These are phyloP conservation scores for Gastrodia elata DNA, from an alignment of 106 monocot species.

Conservation along the genomic window DNA sequence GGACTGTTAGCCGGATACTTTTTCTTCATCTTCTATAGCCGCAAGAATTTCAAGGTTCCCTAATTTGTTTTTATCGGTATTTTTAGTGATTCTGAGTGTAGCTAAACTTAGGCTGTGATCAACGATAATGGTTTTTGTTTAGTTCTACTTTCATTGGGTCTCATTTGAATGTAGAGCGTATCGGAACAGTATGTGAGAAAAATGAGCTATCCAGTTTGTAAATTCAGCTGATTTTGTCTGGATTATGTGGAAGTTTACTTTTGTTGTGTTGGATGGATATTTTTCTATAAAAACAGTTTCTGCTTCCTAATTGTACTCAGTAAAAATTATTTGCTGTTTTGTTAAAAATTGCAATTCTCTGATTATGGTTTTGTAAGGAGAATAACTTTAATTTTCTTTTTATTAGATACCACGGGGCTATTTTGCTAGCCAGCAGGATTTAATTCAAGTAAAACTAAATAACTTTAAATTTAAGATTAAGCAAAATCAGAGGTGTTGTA, in stretches of 20 bases:
- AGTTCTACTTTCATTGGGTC: neutral
- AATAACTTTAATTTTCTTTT: neutral
- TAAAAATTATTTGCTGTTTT: neutral
- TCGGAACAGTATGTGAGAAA: neutral
- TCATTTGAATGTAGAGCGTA: neutral
- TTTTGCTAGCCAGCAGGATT: too few relatives aligned
- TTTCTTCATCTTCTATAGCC: conserved; percentile 35
- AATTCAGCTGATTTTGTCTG: neutral
- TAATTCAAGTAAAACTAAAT: too few relatives aligned
- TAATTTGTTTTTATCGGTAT: neutral
- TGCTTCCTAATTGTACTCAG: neutral
- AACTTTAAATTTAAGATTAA: too few relatives aligned
- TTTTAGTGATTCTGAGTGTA: neutral
- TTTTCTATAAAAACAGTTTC: neutral
- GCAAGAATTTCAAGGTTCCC: conserved; percentile 11
- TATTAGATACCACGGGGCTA: too few relatives aligned
- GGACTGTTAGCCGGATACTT: conserved; percentile 48
- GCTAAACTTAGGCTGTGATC: neutral
- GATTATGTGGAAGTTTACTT: neutral
- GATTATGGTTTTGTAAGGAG: neutral
- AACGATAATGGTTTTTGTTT: neutral
- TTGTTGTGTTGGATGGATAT: neutral
- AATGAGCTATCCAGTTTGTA: neutral
- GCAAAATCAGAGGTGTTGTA: too few relatives aligned
- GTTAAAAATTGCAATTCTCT: neutral